Base-by-base conservation (phyloP, 257 asterid genomes). In the Solanum arcanum region DNA sequence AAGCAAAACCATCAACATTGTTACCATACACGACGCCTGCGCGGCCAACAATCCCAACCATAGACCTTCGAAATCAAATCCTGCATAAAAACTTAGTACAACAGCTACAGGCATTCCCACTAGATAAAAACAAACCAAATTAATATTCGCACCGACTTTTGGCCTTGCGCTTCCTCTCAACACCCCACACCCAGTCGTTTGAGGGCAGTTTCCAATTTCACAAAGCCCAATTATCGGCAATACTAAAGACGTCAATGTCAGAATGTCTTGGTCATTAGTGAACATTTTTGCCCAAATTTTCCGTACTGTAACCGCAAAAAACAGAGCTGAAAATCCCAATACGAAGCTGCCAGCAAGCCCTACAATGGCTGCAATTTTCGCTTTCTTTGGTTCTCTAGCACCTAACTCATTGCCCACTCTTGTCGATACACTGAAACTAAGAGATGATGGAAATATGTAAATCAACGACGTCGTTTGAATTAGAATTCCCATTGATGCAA, bases 381-480 rank as follows among this genome's bases (percentile, higher is more conserved):
- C 90, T 25, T 85, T 90, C 6, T 33, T 44, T 27, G 90, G 88
- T 27, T 86, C 74, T 14, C 39, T 72, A 23, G 86, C 90, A 39
- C 91, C 91, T 25, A 90, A 64, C 66, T 88, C 90, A 44, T 90
- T 90, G 15, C 89, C 89, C 15, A 90, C 90, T 64, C 91, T 90
- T 25, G 90, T 90, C 25, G 90, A 90, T 6, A 90, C 89, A 21
- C 90, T 86, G 78, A 86, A 82, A 88, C 91, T 89, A 11, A 90
- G 86, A 7, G 91, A 90, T 73, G 91, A 88, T 47, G 89, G 91
- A 62, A 88, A 87, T n/a, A 90, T 90, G 49, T 88, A 90, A 37
- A 87, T 89, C 60, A 89, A 84, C 20, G 91, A 42, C 8, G 91
- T 90, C 6, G 87, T 90, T 59, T 90, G 90, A 21, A 88, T 88